Conservation (phyloP, 257 asterid species). For the Solanum acaule region DNA sequence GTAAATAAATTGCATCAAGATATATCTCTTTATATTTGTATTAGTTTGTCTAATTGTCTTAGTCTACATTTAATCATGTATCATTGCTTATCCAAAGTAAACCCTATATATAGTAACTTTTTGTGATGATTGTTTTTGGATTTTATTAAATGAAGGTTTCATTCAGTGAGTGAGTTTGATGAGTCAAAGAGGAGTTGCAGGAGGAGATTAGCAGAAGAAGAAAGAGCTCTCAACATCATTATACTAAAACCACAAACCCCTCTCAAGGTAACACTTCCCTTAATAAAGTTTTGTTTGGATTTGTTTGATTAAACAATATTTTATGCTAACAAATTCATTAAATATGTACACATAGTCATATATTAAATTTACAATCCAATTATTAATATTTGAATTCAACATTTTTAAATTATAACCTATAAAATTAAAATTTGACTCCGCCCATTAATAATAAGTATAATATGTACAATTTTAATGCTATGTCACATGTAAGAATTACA, state of each 20-base stretch:
- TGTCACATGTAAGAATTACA: too few relatives aligned
- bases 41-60: neutral
- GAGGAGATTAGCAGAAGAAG: conserved; percentile 70
- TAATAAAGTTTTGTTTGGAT: neutral
- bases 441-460: neutral
- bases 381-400: neutral
- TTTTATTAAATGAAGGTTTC: conserved; percentile 38
- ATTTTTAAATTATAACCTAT: neutral
- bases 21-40: too few relatives aligned
- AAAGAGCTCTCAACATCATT: conserved; percentile 47
- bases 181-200: conserved; percentile 69
- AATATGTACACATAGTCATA: too few relatives aligned
- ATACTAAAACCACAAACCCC: conserved; percentile 16
- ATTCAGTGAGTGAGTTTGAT: conserved; percentile 48
- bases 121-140: neutral
- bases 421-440: neutral
- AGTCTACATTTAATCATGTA: neutral
- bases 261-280: conserved; percentile 26
- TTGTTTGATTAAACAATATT: neutral
- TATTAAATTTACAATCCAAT: too few relatives aligned
- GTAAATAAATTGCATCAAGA: too few relatives aligned
- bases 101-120: neutral
- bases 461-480: neutral
- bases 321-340: neutral
- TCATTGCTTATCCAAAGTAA: neutral